Evolutionary conservation across 305 asterid genomes (phyloP), one percentile per base, ranked within the genome.

Genomic region (Fraxinus nigra): DNA sequence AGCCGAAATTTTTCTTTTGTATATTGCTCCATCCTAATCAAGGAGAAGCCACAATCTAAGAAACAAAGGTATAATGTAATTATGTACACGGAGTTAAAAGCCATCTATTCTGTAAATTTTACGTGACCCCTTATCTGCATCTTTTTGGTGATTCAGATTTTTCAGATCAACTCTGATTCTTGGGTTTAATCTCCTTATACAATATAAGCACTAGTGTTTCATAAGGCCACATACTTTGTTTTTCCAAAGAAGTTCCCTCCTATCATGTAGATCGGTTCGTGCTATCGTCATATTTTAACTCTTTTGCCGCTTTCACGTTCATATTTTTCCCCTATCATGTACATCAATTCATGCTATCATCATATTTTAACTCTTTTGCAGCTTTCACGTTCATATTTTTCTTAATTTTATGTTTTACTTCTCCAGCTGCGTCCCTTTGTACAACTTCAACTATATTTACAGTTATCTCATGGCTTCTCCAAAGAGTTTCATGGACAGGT

Each of bases 401-500:
- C 89, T 88, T 89, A 85, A 85, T 51, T 74, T 6, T 81, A 30
- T 80, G 73, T 85, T 86, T 85, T 78, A 73, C 79, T 86, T 83
- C 84, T 83, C 89, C 97, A 96, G 98, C 82, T 95, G 99, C 85
- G 97, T 86, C 78, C 98, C 99, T 30, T 87, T 97, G 87, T 95
- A 94, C 97, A 92, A 91, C 92, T 97, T 97, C 92, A 93, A 95
- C 91, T 92, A 88, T 86, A 85, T 91, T 70, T 97, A 97, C 91
- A 87, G 79, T 85, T 91, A 91, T 85, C 84, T 97, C 56, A 88
- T 93, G 94, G 89, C 82, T 84, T 94, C 98, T 86, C 97, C 97
- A 0, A 92, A 87, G 90, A 97, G 99, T 84, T 94, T 92, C 81
- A 98, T 97, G 77, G 99, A 97, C 97, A 97, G 99, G 98, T 92